Evolutionary conservation across 305 asterid genomes (phyloP).

Genomic region (Solanum hybrid): DNA sequence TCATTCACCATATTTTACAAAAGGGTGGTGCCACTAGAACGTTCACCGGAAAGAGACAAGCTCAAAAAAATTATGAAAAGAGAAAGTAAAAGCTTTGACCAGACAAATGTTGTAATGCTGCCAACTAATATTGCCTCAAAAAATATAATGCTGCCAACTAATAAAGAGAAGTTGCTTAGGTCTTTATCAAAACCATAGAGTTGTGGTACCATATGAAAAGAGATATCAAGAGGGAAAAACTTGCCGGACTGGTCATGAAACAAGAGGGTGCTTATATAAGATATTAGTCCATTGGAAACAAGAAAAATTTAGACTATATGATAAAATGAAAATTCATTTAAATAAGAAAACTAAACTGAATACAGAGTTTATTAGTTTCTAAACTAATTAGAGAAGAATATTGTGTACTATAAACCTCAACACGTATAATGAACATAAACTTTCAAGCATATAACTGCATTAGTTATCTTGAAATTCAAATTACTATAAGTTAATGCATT

Average conservation of each 20-base stretch:
- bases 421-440: not conserved
- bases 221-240: not conserved
- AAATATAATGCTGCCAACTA: not conserved
- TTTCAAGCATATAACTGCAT: not conserved
- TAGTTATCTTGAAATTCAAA: not conserved
- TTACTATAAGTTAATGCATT: not conserved
- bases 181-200: not conserved
- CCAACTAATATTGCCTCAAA: not conserved
- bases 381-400: not conserved
- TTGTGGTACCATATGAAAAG: not conserved
- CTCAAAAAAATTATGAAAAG: not conserved
- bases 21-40: not conserved
- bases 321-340: not conserved
- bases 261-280: not conserved
- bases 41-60: not conserved
- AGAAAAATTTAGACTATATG: not conserved
- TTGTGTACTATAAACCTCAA: not conserved
- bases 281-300: not conserved
- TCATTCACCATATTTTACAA: not conserved
- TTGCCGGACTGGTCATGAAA: not conserved
- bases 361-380: not conserved
- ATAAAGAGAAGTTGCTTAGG: not conserved
- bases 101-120: not conserved
- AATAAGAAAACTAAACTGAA: not conserved
- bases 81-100: not conserved